These are phyloP conservation scores for Dentiscutata heterogama DNA, from an alignment of 371 early-diverging fungal species.

Conservation along the genomic window DNA sequence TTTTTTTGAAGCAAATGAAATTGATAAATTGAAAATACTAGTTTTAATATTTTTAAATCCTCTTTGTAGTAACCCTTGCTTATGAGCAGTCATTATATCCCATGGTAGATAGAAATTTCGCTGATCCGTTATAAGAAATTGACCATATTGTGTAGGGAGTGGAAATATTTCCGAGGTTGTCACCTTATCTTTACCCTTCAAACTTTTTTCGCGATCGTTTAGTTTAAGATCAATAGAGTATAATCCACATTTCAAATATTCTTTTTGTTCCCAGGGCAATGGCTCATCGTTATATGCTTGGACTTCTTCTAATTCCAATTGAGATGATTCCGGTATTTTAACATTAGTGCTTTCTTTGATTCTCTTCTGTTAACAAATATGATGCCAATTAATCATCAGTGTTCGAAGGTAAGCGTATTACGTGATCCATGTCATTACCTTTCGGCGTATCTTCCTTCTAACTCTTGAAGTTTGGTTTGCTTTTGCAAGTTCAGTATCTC, in stretches of 20 bases:
- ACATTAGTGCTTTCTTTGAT: background rate
- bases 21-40: constrained; percentile 49
- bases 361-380: no score
- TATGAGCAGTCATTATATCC: constrained; percentile 51
- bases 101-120: constrained; percentile 62
- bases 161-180: constrained; percentile 17
- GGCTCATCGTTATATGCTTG: background rate
- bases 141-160: constrained; percentile 68
- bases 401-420: background rate
- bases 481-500: no score
- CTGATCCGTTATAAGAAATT: constrained; percentile 52
- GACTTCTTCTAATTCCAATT: background rate
- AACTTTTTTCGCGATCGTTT: background rate
- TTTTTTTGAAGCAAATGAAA: background rate
- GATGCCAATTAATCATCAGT: background rate
- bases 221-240: constrained; percentile 37
- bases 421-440: background rate
- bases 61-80: constrained; percentile 33
- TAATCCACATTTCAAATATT: constrained; percentile 36
- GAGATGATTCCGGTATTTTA: background rate
- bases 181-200: constrained; percentile 4
- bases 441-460: background rate
- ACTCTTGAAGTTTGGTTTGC: no score
- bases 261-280: constrained; percentile 13
- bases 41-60: constrained; percentile 53